Conservation (phyloP, 768 basidiomycete genomes). For the Gloeopeniophorella convolvens region DNA sequence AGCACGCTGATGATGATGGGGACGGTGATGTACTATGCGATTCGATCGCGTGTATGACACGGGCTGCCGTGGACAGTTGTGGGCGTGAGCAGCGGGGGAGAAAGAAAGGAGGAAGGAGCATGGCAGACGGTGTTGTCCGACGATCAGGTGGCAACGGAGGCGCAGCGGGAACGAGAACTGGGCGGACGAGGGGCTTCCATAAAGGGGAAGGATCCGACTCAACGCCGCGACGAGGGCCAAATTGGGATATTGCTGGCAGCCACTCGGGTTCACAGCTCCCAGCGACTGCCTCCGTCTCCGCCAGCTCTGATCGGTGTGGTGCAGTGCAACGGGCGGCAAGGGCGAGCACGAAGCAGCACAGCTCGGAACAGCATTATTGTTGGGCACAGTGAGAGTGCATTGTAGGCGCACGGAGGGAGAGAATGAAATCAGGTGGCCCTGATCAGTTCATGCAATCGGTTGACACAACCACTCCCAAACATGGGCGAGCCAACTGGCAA, state of each 20-base stretch:
- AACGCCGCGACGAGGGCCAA: conserved; percentile 25
- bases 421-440: conserved; percentile 9
- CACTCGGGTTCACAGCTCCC: conserved; percentile 15
- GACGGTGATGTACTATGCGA: too few species aligned
- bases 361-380: too few species aligned
- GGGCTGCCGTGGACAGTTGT: too few species aligned
- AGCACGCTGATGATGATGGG: too few species aligned
- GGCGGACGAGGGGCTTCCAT: conserved; percentile 20
- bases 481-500: conserved; percentile 23
- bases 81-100: too few species aligned
- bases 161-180: conserved; percentile 26
- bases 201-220: conserved; percentile 26
- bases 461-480: conserved; percentile 20
- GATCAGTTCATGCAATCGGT: conserved; percentile 12
- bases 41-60: too few species aligned
- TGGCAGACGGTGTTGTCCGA: background rate
- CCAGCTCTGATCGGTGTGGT: conserved; percentile 6
- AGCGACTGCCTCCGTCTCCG: background rate
- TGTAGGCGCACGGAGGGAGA: background rate
- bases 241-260: conserved; percentile 13
- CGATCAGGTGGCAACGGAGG: conserved; percentile 21
- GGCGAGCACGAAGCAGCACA: too few species aligned
- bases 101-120: too few species aligned
- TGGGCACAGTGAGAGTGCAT: too few species aligned
- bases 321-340: background rate